phyloP scores from a whole-genome alignment of 2,329 filamentous ascomycete genomes.

The Shiraia bambusicola region DNA sequence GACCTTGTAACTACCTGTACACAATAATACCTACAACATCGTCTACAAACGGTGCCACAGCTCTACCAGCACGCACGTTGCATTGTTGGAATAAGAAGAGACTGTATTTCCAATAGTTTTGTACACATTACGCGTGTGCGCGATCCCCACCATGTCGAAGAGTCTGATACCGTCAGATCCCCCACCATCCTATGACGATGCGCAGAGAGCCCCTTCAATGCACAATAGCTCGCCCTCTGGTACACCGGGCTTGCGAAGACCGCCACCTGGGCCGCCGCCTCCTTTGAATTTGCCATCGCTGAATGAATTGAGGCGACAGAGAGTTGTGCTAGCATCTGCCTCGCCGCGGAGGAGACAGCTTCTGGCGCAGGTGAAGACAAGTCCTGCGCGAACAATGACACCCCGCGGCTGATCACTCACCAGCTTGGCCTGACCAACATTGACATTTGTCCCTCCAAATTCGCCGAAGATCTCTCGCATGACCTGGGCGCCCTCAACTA shows the following conservation, averaged over 20 bases:
- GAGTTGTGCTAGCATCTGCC: constrained; percentile 86
- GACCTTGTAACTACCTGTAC: too few species aligned
- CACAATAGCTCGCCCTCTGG: constrained; percentile 20
- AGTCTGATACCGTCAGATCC: constrained; percentile 40
- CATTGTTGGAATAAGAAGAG: too few species aligned
- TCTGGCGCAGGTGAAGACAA: constrained; percentile 62
- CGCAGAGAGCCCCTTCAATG: constrained; percentile 24
- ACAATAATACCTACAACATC: too few species aligned
- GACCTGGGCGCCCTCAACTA: constrained; percentile 89
- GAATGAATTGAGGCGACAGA: constrained; percentile 70
- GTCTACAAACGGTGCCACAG: too few species aligned
- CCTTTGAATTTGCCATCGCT: constrained; percentile 81
- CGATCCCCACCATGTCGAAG: constrained; percentile 13
- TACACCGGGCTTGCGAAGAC: constrained; percentile 15
- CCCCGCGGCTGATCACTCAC: constrained; percentile 4
- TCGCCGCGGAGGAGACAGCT: constrained; percentile 84
- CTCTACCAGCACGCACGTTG: too few species aligned
- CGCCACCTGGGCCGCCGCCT: constrained; percentile 50
- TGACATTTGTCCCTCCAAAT: constrained; percentile 80
- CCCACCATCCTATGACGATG: constrained; percentile 48
- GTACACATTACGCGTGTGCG: too few species aligned
- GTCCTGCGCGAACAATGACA: constrained; percentile 6
- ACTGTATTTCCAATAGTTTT: too few species aligned
- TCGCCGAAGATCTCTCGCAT: constrained; percentile 85
- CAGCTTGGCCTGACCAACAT: constrained; percentile 78